phyloP scores from a whole-genome alignment of 345 rosid species.

The Salix viminalis region DNA sequence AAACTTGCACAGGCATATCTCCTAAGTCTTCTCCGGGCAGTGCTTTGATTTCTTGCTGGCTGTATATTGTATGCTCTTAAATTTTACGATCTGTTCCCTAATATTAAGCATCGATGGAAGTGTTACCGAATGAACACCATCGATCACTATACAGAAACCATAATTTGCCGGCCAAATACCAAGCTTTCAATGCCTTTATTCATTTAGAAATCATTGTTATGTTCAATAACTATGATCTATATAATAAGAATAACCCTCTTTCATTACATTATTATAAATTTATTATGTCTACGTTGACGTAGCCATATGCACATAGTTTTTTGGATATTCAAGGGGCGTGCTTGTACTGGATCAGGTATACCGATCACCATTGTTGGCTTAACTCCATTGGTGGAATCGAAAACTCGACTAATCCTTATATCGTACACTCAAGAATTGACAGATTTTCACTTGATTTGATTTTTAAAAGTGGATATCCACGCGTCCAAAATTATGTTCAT shows the following conservation, averaged over 20 bases:
- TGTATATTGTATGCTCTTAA: background rate
- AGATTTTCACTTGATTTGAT: too few species aligned
- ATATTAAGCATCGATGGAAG: background rate
- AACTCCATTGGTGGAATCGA: too few species aligned
- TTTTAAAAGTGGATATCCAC: too few species aligned
- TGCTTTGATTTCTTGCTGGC: background rate
- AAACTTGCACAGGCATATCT: too few species aligned
- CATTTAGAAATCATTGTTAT: background rate
- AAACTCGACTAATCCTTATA: too few species aligned
- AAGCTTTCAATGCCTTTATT: background rate
- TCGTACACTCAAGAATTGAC: too few species aligned
- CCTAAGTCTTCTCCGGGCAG: background rate
- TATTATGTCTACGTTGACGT: background rate
- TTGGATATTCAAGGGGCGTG: background rate
- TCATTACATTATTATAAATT: background rate
- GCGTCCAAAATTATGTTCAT: too few species aligned
- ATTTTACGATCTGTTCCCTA: background rate
- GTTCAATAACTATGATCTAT: too few species aligned
- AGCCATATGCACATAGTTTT: background rate
- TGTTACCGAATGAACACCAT: background rate
- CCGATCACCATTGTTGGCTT: too few species aligned
- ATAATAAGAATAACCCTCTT: too few species aligned
- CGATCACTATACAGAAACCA: background rate
- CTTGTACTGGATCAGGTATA: too few species aligned
- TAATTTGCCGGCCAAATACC: too few species aligned